Evolutionary conservation across 345 rosid genomes (phyloP).

Genomic region (Syzygium aromaticum): DNA sequence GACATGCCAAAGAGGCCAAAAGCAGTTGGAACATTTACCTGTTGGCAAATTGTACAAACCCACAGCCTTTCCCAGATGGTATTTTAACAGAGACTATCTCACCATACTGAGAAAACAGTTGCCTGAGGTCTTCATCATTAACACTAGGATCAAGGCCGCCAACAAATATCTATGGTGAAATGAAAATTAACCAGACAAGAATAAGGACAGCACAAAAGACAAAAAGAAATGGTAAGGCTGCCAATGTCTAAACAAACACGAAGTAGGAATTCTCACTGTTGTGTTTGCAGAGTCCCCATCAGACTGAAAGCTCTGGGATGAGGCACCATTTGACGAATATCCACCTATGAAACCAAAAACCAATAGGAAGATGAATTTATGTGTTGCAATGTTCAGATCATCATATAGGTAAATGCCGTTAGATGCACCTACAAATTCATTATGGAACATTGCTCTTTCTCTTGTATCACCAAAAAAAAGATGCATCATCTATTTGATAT

Average conservation of each 20-base stretch:
- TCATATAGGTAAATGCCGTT: too few species aligned
- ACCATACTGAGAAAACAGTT: conserved; percentile 72
- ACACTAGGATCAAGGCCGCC: conserved; percentile 93
- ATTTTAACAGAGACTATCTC: conserved; percentile 89
- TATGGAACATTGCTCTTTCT: too few species aligned
- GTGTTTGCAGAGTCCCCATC: conserved; percentile 76
- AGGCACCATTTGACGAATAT: conserved; percentile 50
- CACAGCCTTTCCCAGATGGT: conserved; percentile 89
- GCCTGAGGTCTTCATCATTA: conserved; percentile 78
- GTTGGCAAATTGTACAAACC: conserved; percentile 83
- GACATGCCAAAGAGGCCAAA: neutral
- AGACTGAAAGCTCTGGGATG: conserved; percentile 39
- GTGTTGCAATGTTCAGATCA: too few species aligned
- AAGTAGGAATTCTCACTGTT: conserved; percentile 46
- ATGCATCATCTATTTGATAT: neutral
- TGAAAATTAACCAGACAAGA: conserved; percentile 8
- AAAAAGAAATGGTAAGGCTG: neutral
- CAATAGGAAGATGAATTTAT: neutral
- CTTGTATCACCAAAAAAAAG: too few species aligned
- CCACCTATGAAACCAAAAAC: conserved; percentile 34
- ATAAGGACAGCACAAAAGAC: neutral
- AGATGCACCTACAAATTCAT: too few species aligned
- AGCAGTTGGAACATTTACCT: conserved; percentile 32
- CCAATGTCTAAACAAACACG: conserved; percentile 6
- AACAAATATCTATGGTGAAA: conserved; percentile 72